A percentile compares a stretch with the other conserved stretches of the same genome.
Evolutionary conservation across 306 rosid species (phyloP).

Genomic region (Rosa multiflora): DNA sequence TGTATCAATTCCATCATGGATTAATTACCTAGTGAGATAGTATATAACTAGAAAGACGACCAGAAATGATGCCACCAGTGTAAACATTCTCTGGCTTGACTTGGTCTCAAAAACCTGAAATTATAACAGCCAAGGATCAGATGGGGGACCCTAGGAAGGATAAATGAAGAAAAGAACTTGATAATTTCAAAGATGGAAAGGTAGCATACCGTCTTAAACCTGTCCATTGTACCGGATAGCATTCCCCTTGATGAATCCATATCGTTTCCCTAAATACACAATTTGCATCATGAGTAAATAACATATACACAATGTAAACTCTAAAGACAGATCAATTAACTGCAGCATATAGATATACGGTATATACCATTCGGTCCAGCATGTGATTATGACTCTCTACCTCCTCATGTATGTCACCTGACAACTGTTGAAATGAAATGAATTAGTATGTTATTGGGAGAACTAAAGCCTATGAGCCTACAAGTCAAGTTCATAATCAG

Average conservation of each 20-base stretch:
- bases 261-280: slow-evolving; percentile 65
- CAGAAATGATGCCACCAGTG: slow-evolving; percentile 81
- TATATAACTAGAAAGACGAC: slow-evolving; percentile 78
- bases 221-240: slow-evolving; percentile 92
- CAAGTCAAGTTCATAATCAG: slow-evolving; percentile 8
- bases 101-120: slow-evolving; percentile 89
- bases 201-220: slow-evolving; percentile 73
- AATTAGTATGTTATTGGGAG: slow-evolving; percentile 15
- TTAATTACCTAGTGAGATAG: slow-evolving; percentile 63
- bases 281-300: slow-evolving; percentile 1
- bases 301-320: background rate
- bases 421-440: slow-evolving; percentile 60
- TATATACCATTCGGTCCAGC: slow-evolving; percentile 74
- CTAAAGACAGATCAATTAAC: slow-evolving; percentile 1
- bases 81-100: slow-evolving; percentile 85
- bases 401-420: slow-evolving; percentile 94
- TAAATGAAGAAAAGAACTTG: background rate
- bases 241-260: slow-evolving; percentile 96
- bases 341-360: slow-evolving; percentile 24
- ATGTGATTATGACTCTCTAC: slow-evolving; percentile 85
- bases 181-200: background rate
- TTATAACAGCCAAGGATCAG: slow-evolving; percentile 20
- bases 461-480: slow-evolving; percentile 5
- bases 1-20: slow-evolving; percentile 20
- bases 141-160: slow-evolving; percentile 1